These are phyloP conservation scores for Coemansia sp. DNA, from an alignment of 192 early-diverging fungal species.

Conservation along the genomic window DNA sequence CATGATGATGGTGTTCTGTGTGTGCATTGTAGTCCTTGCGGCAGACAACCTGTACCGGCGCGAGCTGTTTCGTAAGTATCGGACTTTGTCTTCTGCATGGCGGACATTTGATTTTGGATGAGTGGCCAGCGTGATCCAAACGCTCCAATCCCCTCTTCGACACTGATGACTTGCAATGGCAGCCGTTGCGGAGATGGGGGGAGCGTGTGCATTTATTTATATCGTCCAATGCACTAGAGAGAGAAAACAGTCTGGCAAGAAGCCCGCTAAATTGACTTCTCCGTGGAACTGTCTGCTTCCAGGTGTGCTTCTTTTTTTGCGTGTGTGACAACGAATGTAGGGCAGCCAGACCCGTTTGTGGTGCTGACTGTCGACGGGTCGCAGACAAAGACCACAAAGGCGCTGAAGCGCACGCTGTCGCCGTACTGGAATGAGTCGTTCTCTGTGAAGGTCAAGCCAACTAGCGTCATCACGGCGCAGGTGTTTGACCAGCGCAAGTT, in stretches of 20 bases:
- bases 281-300: not conserved
- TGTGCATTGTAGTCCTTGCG: slow-evolving; percentile 65
- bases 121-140: slow-evolving; percentile 1
- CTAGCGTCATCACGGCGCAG: slow-evolving; percentile 85
- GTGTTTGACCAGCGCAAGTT: slow-evolving; percentile 98
- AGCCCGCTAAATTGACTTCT: not conserved
- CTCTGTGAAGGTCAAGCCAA: slow-evolving; percentile 44
- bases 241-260: not conserved
- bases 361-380: slow-evolving; percentile 94
- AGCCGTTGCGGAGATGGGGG: not conserved
- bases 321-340: slow-evolving; percentile 16
- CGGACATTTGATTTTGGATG: not conserved
- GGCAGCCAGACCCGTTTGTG: slow-evolving; percentile 94
- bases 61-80: slow-evolving; percentile 75
- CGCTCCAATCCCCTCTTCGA: no score
- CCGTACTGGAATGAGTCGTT: slow-evolving; percentile 95
- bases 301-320: not conserved
- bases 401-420: slow-evolving; percentile 84
- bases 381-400: slow-evolving; percentile 89
- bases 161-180: not conserved
- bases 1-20: not conserved
- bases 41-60: slow-evolving; percentile 89
- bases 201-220: not conserved
- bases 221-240: not conserved
- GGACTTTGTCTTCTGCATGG: slow-evolving; percentile 7